Evolutionary conservation across 2,329 filamentous ascomycete genomes (phyloP).

Genomic region (Lasiodiplodia citricola): DNA sequence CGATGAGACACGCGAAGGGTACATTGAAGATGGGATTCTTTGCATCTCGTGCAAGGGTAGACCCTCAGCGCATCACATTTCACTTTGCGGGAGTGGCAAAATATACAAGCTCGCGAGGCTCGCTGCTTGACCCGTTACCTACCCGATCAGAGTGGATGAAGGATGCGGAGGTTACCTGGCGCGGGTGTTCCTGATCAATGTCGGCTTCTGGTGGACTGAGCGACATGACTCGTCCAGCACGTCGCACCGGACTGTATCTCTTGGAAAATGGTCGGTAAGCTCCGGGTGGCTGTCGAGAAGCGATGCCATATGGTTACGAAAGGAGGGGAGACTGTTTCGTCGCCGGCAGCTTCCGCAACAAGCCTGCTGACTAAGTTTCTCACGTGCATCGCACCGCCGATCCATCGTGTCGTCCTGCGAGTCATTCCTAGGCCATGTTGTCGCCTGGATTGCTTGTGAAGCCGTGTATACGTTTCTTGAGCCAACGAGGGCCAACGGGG

Average conservation of each 20-base stretch:
- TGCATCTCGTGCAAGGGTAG: constrained; percentile 11
- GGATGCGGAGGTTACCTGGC: background rate
- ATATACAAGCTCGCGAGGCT: constrained; percentile 1
- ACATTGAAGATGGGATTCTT: constrained; percentile 1
- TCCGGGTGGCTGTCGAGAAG: background rate
- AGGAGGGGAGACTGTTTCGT: background rate
- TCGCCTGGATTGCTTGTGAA: background rate
- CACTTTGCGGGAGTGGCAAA: constrained; percentile 9
- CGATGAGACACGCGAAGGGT: constrained; percentile 1
- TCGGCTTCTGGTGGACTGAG: background rate
- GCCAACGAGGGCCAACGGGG: too few species aligned
- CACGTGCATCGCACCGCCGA: background rate
- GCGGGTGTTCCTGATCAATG: background rate
- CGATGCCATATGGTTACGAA: background rate
- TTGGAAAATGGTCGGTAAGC: background rate
- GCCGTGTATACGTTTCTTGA: background rate
- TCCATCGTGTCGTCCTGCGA: background rate
- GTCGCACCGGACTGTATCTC: background rate
- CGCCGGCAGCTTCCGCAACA: background rate
- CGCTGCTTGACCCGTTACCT: background rate
- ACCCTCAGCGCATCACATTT: constrained; percentile 11
- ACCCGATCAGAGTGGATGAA: background rate
- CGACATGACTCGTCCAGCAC: background rate
- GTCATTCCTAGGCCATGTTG: background rate
- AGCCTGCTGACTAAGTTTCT: background rate